Evolutionary conservation across 805 yeast genomes (phyloP).

Genomic region (Teunomyces stri): DNA sequence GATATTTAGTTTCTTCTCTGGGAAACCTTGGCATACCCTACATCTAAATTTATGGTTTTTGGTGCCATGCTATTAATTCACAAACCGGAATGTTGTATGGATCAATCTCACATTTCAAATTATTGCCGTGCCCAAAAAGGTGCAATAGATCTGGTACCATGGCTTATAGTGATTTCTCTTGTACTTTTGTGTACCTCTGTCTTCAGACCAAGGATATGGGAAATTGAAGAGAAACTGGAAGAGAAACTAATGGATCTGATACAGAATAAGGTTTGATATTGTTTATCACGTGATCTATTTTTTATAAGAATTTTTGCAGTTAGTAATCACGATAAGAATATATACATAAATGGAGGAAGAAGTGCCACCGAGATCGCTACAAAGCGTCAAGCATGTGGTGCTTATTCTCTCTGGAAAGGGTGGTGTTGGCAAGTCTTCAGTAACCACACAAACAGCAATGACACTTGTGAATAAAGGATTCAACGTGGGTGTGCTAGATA

Average conservation of each 20-base stretch:
- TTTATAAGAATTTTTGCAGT: neutral
- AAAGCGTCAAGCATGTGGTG: conserved; percentile 69
- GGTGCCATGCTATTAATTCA: neutral
- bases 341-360: conserved; percentile 6
- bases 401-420: conserved; percentile 92
- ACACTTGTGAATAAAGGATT: conserved; percentile 66
- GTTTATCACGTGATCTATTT: neutral
- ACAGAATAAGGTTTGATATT: too few relatives aligned
- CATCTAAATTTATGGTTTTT: neutral
- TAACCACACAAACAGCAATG: conserved; percentile 92
- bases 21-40: too few relatives aligned
- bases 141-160: too few relatives aligned
- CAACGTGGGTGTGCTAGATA: conserved; percentile 92
- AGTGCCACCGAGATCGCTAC: conserved; percentile 32
- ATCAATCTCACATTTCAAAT: neutral
- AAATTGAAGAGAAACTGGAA: too few relatives aligned
- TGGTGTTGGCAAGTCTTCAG: conserved; percentile 96
- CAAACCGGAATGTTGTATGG: neutral
- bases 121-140: too few relatives aligned
- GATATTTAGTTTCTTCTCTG: too few relatives aligned
- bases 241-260: too few relatives aligned
- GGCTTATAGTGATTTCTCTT: too few relatives aligned
- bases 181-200: too few relatives aligned
- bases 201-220: too few relatives aligned
- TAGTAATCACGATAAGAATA: neutral